phyloP scores from a whole-genome alignment of 1,139 yeast genomes.

The Pichia sp. region DNA sequence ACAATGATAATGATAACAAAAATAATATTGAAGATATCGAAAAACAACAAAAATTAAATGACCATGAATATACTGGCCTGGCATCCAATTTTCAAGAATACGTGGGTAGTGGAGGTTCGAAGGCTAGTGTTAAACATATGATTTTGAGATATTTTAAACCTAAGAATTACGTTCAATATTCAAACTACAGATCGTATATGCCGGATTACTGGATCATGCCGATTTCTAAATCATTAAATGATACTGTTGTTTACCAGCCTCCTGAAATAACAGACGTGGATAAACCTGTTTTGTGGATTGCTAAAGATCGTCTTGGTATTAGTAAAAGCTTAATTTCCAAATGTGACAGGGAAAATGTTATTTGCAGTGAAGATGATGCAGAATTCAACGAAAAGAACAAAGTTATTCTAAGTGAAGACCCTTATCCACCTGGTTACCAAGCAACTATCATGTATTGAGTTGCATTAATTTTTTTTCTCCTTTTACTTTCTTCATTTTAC shows the following conservation, averaged over 20 bases:
- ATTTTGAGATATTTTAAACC: slow-evolving; percentile 55
- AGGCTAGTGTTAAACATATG: background rate
- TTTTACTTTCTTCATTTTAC: slow-evolving; percentile 9
- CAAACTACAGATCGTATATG: slow-evolving; percentile 45
- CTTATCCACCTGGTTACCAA: slow-evolving; percentile 43
- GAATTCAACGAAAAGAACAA: slow-evolving; percentile 54
- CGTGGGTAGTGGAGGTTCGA: background rate
- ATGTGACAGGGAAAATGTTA: slow-evolving; percentile 33
- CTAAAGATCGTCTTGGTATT: slow-evolving; percentile 78
- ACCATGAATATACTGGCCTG: slow-evolving; percentile 2
- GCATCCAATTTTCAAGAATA: slow-evolving; percentile 9
- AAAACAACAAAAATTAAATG: background rate
- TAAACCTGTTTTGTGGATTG: slow-evolving; percentile 81
- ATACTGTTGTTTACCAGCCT: slow-evolving; percentile 48
- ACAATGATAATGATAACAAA: background rate
- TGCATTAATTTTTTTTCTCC: slow-evolving; percentile 2
- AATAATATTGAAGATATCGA: slow-evolving; percentile 1
- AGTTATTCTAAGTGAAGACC: slow-evolving; percentile 47
- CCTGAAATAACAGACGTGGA: slow-evolving; percentile 59
- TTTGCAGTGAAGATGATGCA: slow-evolving; percentile 55
- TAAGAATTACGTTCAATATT: slow-evolving; percentile 53
- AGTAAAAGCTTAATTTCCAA: slow-evolving; percentile 53
- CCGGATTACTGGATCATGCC: slow-evolving; percentile 45
- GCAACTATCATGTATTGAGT: slow-evolving; percentile 11
- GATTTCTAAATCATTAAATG: slow-evolving; percentile 19